Percentiles rank a stretch among this genome's conserved stretches.
phyloP scores from a whole-genome alignment of 192 early-diverging fungal species.

The Martensiomyces pterosporus region DNA sequence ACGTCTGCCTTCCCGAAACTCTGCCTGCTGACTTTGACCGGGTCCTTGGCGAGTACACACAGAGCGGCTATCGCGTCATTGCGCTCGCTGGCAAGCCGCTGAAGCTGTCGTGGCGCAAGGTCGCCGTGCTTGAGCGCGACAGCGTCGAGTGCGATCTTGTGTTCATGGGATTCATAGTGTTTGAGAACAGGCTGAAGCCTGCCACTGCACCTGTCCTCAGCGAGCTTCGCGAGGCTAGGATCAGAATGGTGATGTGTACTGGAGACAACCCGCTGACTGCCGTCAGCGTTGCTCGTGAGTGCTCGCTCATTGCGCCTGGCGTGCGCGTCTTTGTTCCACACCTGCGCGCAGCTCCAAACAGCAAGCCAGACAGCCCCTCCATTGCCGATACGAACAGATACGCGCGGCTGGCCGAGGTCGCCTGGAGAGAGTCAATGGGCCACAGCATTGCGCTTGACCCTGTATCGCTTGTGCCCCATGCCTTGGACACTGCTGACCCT shows the following conservation, averaged over 20 bases:
- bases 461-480: conserved; percentile 29
- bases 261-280: conserved; percentile 97
- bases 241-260: conserved; percentile 96
- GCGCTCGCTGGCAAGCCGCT: conserved; percentile 78
- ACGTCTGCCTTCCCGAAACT: conserved; percentile 72
- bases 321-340: conserved; percentile 73
- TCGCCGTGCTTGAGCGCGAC: conserved; percentile 59
- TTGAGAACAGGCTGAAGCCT: conserved; percentile 96
- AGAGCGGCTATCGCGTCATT: conserved; percentile 93
- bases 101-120: conserved; percentile 48
- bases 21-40: conserved; percentile 76
- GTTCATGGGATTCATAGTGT: conserved; percentile 94
- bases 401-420: conserved; percentile 7
- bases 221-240: conserved; percentile 72
- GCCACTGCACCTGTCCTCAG: conserved; percentile 67
- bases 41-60: conserved; percentile 73
- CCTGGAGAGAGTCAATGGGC: conserved; percentile 56
- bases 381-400: background rate
- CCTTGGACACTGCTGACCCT: conserved; percentile 1
- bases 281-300: conserved; percentile 88
- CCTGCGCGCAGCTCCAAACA: conserved; percentile 31
- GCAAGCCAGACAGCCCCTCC: background rate
- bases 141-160: conserved; percentile 71
- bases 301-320: conserved; percentile 70
- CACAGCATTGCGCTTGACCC: conserved; percentile 46